These are phyloP conservation scores for Termitomyces sp. DNA, from an alignment of 768 basidiomycete genomes.

Conservation along the genomic window DNA sequence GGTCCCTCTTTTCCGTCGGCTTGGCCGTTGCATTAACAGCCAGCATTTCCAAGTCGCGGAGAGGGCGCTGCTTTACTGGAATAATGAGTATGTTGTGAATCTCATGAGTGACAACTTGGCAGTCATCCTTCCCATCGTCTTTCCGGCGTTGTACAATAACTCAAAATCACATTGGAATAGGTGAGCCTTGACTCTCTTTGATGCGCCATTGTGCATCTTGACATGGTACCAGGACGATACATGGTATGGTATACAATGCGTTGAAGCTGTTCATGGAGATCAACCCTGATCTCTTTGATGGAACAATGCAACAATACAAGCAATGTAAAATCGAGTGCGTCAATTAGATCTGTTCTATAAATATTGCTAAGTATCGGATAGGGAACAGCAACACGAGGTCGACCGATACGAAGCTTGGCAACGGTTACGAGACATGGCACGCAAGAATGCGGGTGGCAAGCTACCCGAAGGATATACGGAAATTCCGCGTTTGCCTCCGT, in stretches of 20 bases:
- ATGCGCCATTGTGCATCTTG: neutral
- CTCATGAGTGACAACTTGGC: slow-evolving; percentile 96
- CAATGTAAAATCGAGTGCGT: slow-evolving; percentile 80
- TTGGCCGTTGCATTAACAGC: slow-evolving; percentile 95
- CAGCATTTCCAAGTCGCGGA: slow-evolving; percentile 99
- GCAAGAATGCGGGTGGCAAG: slow-evolving; percentile 63
- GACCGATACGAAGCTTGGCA: slow-evolving; percentile 89
- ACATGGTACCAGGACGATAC: slow-evolving; percentile 73
- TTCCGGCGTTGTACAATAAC: slow-evolving; percentile 92
- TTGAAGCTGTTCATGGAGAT: slow-evolving; percentile 99
- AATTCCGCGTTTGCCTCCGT: slow-evolving; percentile 66
- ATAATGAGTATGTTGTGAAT: slow-evolving; percentile 99
- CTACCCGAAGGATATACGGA: slow-evolving; percentile 69
- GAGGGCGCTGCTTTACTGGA: slow-evolving; percentile 96
- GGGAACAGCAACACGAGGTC: slow-evolving; percentile 84
- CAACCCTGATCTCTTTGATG: slow-evolving; percentile 94
- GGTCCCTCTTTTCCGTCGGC: slow-evolving; percentile 85
- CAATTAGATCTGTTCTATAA: neutral
- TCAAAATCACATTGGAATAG: slow-evolving; percentile 99
- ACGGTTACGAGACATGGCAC: slow-evolving; percentile 70
- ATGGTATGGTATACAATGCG: slow-evolving; percentile 99
- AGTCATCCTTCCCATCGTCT: slow-evolving; percentile 89
- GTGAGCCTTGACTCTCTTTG: slow-evolving; percentile 41
- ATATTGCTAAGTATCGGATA: slow-evolving; percentile 22
- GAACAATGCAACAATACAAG: slow-evolving; percentile 89